Conservation (phyloP, 306 rosid species). For the Cicer pinnatifidum region DNA sequence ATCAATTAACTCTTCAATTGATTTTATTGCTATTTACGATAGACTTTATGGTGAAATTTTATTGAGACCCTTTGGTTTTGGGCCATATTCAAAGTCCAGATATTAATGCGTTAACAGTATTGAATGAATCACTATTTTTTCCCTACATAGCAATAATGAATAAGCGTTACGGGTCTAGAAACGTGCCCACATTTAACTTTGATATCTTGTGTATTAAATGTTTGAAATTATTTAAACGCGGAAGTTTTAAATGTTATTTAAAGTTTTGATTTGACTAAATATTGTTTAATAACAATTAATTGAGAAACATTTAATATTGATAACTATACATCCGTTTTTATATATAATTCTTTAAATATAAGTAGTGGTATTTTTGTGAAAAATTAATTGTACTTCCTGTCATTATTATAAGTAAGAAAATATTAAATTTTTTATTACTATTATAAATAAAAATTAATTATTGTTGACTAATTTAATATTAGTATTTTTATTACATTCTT, state of each 20-base stretch:
- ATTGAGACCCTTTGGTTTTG: slow-evolving; percentile 11
- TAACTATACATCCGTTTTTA: too few species aligned
- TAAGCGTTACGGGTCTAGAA: slow-evolving; percentile 20
- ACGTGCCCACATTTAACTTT: slow-evolving; percentile 16
- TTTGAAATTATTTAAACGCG: slow-evolving; percentile 16
- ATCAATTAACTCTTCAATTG: slow-evolving; percentile 13
- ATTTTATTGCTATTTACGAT: slow-evolving; percentile 29
- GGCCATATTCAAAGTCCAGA: slow-evolving; percentile 13
- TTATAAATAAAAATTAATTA: too few species aligned
- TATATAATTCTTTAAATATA: too few species aligned
- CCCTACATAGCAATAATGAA: slow-evolving; percentile 2
- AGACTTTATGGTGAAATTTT: slow-evolving; percentile 1
- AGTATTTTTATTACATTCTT: too few species aligned
- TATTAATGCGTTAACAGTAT: neutral
- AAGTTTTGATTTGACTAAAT: neutral
- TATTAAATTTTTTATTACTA: too few species aligned
- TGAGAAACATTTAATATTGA: neutral
- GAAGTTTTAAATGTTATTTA: neutral
- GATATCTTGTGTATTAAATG: slow-evolving; percentile 1
- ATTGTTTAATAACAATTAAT: neutral
- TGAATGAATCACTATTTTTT: slow-evolving; percentile 21
- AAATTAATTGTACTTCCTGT: too few species aligned
- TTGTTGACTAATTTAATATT: too few species aligned
- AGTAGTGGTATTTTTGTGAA: too few species aligned
- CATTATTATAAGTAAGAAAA: too few species aligned